phyloP scores from a whole-genome alignment of 1,284 basidiomycete genomes.

The Athelia sp. region DNA sequence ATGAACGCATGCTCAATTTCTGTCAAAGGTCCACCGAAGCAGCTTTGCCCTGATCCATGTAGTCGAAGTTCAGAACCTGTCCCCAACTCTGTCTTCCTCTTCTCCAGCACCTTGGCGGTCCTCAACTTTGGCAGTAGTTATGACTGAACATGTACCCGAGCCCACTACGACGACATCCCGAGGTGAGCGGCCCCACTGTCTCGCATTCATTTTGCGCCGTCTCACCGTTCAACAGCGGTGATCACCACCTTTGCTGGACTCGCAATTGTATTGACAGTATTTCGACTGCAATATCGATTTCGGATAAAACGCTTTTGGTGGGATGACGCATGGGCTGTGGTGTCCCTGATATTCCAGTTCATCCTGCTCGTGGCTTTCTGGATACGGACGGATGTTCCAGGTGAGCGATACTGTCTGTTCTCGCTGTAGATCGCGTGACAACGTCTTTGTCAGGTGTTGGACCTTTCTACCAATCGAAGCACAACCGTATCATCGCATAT shows the following conservation, averaged over 20 bases:
- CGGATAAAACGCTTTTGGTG: conserved; percentile 18
- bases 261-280: conserved; percentile 16
- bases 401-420: conserved; percentile 2
- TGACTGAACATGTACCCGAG: neutral
- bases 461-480: conserved; percentile 8
- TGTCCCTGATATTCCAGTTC: conserved; percentile 15
- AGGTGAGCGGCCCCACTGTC: neutral
- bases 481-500: conserved; percentile 21
- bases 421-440: neutral
- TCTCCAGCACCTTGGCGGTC: too few species aligned
- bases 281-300: conserved; percentile 18
- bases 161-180: neutral
- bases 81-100: too few species aligned
- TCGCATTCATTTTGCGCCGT: neutral
- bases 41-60: too few species aligned
- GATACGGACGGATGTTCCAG: conserved; percentile 19
- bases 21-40: too few species aligned
- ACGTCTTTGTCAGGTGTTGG: conserved; percentile 2
- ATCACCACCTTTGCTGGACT: conserved; percentile 19
- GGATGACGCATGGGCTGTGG: conserved; percentile 25
- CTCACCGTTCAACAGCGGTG: conserved; percentile 4
- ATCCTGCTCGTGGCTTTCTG: conserved; percentile 20
- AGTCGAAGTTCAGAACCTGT: too few species aligned
- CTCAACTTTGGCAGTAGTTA: too few species aligned
- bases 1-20: too few species aligned